phyloP scores from a whole-genome alignment of 78 protist genomes.

The Monocercomonoides exilis region DNA sequence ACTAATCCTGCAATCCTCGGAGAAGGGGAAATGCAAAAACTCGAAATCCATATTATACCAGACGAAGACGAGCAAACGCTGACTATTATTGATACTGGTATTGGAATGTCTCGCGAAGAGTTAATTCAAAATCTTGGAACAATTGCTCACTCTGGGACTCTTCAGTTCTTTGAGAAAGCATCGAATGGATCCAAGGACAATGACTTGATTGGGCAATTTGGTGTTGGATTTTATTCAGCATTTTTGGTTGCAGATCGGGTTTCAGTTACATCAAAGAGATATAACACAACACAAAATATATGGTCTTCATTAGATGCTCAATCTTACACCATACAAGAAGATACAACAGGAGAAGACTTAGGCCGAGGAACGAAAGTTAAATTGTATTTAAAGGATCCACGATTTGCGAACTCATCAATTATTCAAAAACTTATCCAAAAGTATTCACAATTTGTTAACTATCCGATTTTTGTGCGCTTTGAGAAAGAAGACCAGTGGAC shows the following conservation, averaged over 20 bases:
- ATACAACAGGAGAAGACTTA: constrained; percentile 60
- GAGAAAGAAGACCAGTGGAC: not conserved
- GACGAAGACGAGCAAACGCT: constrained; percentile 19
- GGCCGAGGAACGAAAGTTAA: constrained; percentile 61
- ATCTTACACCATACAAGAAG: constrained; percentile 53
- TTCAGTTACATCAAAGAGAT: constrained; percentile 76
- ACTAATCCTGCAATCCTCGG: constrained; percentile 63
- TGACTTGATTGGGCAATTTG: constrained; percentile 95
- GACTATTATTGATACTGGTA: constrained; percentile 36
- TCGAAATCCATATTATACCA: constrained; percentile 61
- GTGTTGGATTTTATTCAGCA: constrained; percentile 98
- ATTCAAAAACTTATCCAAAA: not conserved
- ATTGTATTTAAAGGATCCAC: constrained; percentile 18
- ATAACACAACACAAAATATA: constrained; percentile 76
- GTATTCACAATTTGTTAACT: not conserved
- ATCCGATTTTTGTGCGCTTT: not conserved
- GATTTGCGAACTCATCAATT: not conserved
- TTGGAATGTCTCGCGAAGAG: constrained; percentile 42
- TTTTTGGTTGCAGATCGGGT: constrained; percentile 94
- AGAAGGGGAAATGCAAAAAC: constrained; percentile 67
- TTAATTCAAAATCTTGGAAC: constrained; percentile 58
- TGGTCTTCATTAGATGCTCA: constrained; percentile 81
- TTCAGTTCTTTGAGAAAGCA: constrained; percentile 65
- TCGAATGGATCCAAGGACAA: constrained; percentile 82
- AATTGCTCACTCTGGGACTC: constrained; percentile 84